phyloP scores from a whole-genome alignment of 495 filamentous ascomycete genomes.

The Aspergillus conjunctus region DNA sequence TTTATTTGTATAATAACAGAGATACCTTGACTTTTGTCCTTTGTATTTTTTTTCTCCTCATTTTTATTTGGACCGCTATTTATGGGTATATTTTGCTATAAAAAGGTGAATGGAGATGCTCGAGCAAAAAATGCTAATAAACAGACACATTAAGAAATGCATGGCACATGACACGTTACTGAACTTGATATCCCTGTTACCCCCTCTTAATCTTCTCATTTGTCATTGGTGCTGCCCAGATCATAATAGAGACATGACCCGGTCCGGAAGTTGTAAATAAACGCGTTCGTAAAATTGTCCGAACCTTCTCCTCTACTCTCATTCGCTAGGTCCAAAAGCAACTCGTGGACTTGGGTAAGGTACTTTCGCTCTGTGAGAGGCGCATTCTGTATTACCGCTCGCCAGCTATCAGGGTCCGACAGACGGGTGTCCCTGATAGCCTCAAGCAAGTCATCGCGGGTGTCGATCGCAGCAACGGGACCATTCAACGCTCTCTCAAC shows the following conservation, averaged over 20 bases:
- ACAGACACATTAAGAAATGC: slow-evolving; percentile 17
- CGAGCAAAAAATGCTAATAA: slow-evolving; percentile 16
- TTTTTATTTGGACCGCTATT: slow-evolving; percentile 7
- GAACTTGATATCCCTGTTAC: neutral
- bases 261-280: slow-evolving; percentile 81
- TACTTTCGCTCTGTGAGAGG: slow-evolving; percentile 81
- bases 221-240: slow-evolving; percentile 46
- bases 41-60: slow-evolving; percentile 13
- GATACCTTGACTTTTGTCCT: slow-evolving; percentile 36
- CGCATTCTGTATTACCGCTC: slow-evolving; percentile 74
- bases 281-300: slow-evolving; percentile 62
- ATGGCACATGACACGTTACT: slow-evolving; percentile 18
- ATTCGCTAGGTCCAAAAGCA: slow-evolving; percentile 64
- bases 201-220: slow-evolving; percentile 22
- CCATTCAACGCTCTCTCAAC: slow-evolving; percentile 67
- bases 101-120: slow-evolving; percentile 32
- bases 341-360: slow-evolving; percentile 79
- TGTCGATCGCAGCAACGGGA: slow-evolving; percentile 87
- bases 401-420: slow-evolving; percentile 85
- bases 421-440: slow-evolving; percentile 73
- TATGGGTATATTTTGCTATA: slow-evolving; percentile 40
- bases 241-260: slow-evolving; percentile 77
- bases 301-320: slow-evolving; percentile 50
- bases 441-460: slow-evolving; percentile 82
- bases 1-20: slow-evolving; percentile 42